Evolutionary conservation across 257 asterid genomes (phyloP).

Genomic region (Datura wrightii): DNA sequence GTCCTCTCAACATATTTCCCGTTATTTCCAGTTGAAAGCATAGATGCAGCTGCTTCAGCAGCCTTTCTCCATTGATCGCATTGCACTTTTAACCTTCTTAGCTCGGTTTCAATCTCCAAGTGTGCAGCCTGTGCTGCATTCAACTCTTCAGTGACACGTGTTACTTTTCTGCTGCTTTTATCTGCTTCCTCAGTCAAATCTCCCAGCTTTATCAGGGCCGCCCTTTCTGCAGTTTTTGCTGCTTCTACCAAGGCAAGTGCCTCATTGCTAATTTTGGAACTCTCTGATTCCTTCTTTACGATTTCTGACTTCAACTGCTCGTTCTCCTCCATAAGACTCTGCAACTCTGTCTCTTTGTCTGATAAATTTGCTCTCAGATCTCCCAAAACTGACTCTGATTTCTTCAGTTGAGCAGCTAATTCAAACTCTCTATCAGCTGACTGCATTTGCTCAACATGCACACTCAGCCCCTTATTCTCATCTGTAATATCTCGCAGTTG

Average conservation of each 20-base stretch:
- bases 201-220: conserved; percentile 67
- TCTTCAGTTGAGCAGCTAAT: conserved; percentile 40
- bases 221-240: conserved; percentile 67
- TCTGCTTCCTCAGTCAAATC: conserved; percentile 74
- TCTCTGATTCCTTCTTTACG: conserved; percentile 49
- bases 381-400: conserved; percentile 49
- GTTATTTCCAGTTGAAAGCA: conserved; percentile 66
- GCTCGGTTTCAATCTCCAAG: conserved; percentile 75
- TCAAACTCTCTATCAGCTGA: conserved; percentile 42
- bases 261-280: conserved; percentile 47
- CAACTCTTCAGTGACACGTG: conserved; percentile 62
- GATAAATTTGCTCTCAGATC: conserved; percentile 49
- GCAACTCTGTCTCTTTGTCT: conserved; percentile 61
- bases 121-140: conserved; percentile 77
- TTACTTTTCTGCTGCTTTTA: conserved; percentile 58
- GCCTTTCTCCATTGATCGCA: conserved; percentile 99
- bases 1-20: conserved; percentile 67
- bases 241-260: conserved; percentile 55
- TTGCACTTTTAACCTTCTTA: conserved; percentile 82
- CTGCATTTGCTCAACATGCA: conserved; percentile 34
- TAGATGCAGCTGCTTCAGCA: conserved; percentile 89
- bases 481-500: conserved; percentile 35
- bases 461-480: conserved; percentile 39
- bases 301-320: conserved; percentile 66
- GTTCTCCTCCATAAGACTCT: conserved; percentile 57